Evolutionary conservation across 768 basidiomycete species (phyloP), one percentile per base, ranked within the genome.

Genomic region (Hericium alpestre): DNA sequence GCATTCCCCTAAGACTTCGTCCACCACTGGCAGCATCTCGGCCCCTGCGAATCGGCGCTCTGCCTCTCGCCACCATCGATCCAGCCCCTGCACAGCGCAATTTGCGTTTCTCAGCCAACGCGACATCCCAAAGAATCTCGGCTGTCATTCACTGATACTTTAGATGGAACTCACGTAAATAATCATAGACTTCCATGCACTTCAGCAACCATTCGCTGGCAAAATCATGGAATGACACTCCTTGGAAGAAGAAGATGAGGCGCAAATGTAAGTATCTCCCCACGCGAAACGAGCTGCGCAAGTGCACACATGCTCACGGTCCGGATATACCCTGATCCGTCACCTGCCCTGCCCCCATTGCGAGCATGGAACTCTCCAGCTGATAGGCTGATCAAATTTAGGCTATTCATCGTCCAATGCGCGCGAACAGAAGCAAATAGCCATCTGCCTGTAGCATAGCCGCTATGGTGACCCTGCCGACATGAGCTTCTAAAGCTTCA

Each of bases 401-500:
- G 59, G 20, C 57, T 62, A 60, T 53, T 56, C 59, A 37, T n/a
- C 16, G 22, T 12, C 22, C 38, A 18, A 11, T 22, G 10, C 12
- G 20, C n/a, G n/a, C 43, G 43, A 46, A 46, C n/a, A 46, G 43
- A 18, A 46, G 16, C 43, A 20, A 20, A 18, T 46, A 46, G 20
- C 43, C 43, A 20, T 32, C 43, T 46, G n/a, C 43, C 43, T 20
- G 43, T 15, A 23, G 20, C 47, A 38, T 3, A 27, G 54, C 23
- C 10, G 54, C 2, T n/a, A n/a, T 18, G 23, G 40, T 43, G 27
- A 18, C 27, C 16, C 8, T 25, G 52, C 38, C 37, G 15, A 37
- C 23, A 51, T 18, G 16, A 58, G 57, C 40, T 51, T 51, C 25
- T 51, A 61, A 46, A 56, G 71, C 56, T 79, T 65, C 18, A 73